Conservation (phyloP, 2,329 filamentous ascomycete species). For the Parascedosporium putredinis region DNA sequence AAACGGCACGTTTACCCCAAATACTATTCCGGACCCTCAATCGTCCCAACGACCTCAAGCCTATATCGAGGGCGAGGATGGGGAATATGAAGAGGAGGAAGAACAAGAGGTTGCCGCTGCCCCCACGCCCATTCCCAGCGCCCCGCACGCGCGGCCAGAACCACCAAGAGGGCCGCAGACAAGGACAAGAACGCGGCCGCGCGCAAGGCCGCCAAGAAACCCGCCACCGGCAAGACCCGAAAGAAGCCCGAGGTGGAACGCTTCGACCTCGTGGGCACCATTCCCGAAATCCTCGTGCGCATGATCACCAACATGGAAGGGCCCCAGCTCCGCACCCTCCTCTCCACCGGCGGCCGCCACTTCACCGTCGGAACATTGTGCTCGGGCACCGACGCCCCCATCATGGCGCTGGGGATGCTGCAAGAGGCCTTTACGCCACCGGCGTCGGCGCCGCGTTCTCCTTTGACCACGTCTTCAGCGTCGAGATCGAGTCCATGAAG, state of each 20-base stretch:
- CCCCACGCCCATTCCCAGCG: no score
- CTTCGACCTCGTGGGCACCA: background rate
- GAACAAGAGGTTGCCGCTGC: no score
- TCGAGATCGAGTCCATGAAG: slow-evolving; percentile 53
- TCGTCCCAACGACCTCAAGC: no score
- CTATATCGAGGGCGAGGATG: no score
- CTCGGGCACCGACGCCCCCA: slow-evolving; percentile 66
- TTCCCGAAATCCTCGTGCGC: background rate
- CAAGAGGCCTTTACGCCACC: slow-evolving; percentile 25
- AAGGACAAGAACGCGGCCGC: no score
- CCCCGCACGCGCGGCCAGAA: no score
- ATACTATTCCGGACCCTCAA: no score
- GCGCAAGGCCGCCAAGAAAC: background rate
- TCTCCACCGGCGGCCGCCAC: background rate
- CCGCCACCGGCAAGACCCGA: background rate
- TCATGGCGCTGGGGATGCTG: slow-evolving; percentile 54
- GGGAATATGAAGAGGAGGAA: no score
- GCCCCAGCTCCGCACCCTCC: background rate
- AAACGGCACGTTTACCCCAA: no score
- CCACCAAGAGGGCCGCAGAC: no score
- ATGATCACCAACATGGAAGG: background rate
- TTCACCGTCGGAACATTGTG: slow-evolving; percentile 58
- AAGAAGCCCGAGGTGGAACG: background rate
- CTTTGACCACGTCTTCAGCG: slow-evolving; percentile 48
- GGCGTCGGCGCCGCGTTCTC: slow-evolving; percentile 25